These are phyloP conservation scores for Vigna radiata DNA, from an alignment of 306 rosid genomes.

Conservation along the genomic window DNA sequence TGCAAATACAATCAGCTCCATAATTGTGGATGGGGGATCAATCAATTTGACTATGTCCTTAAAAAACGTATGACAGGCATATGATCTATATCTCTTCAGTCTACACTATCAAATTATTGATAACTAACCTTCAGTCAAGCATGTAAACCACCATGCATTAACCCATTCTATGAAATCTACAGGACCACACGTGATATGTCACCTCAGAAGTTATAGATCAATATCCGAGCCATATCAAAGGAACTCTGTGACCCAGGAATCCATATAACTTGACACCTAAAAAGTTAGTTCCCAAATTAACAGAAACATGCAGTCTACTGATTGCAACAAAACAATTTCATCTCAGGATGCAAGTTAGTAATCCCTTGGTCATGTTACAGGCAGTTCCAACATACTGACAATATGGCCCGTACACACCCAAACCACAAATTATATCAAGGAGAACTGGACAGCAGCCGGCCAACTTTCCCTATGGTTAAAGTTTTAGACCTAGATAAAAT, in stretches of 20 bases:
- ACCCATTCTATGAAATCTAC: constrained; percentile 42
- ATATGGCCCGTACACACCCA: constrained; percentile 70
- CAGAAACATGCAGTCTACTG: constrained; percentile 39
- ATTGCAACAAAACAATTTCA: constrained; percentile 49
- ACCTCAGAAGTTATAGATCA: constrained; percentile 42
- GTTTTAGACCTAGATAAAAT: constrained; percentile 57
- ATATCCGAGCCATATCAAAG: constrained; percentile 47
- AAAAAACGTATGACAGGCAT: constrained; percentile 48
- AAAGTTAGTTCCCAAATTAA: constrained; percentile 43
- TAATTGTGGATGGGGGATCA: constrained; percentile 92
- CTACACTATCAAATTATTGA: constrained; percentile 47
- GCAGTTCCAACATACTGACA: constrained; percentile 52
- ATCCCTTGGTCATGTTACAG: constrained; percentile 52
- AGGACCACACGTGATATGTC: constrained; percentile 41
- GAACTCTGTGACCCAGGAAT: constrained; percentile 50
- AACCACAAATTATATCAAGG: constrained; percentile 86
- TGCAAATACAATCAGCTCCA: constrained; percentile 90
- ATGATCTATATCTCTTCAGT: constrained; percentile 49
- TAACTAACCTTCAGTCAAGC: constrained; percentile 49
- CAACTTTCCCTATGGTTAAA: constrained; percentile 66
- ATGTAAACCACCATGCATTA: constrained; percentile 34
- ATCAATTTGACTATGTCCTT: constrained; percentile 55
- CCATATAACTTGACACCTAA: constrained; percentile 58
- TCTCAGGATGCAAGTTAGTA: constrained; percentile 51
- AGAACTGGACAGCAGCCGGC: constrained; percentile 99